Conservation (phyloP, 2,329 filamentous ascomycete species). For the Cyclaneusma minus region DNA sequence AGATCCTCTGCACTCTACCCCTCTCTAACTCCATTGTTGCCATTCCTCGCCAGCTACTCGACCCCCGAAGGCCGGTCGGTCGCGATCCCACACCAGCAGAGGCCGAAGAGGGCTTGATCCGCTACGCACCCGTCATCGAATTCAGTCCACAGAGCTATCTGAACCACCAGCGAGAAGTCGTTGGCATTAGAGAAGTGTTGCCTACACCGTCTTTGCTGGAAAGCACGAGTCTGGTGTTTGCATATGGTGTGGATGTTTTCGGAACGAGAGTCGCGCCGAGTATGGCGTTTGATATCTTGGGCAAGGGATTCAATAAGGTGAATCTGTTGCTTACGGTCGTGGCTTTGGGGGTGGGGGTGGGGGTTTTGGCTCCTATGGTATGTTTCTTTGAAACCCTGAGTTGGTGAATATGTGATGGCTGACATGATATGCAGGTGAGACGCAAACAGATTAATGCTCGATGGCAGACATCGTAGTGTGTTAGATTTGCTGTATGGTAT, state of each 20-base stretch:
- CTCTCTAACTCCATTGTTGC: slow-evolving; percentile 60
- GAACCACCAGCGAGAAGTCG: slow-evolving; percentile 67
- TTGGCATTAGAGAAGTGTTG: slow-evolving; percentile 60
- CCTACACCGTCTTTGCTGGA: slow-evolving; percentile 69
- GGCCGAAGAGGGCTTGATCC: slow-evolving; percentile 66
- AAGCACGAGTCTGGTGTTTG: slow-evolving; percentile 81
- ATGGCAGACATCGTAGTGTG: slow-evolving; percentile 1
- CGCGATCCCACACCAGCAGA: slow-evolving; percentile 71
- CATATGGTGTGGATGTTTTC: slow-evolving; percentile 79
- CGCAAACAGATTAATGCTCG: slow-evolving; percentile 5
- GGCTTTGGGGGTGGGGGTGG: slow-evolving; percentile 61
- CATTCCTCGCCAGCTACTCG: slow-evolving; percentile 64
- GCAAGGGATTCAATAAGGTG: slow-evolving; percentile 84
- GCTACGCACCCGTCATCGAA: slow-evolving; percentile 63
- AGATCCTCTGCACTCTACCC: slow-evolving; percentile 66
- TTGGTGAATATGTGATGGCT: slow-evolving; percentile 8
- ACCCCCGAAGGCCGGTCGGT: slow-evolving; percentile 73
- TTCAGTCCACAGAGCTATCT: slow-evolving; percentile 71
- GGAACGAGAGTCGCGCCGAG: slow-evolving; percentile 78
- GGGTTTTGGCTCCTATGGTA: slow-evolving; percentile 74
- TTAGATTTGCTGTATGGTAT: too few relatives aligned
- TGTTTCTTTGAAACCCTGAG: too few relatives aligned
- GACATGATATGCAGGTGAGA: slow-evolving; percentile 22
- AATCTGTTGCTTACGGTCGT: slow-evolving; percentile 72
- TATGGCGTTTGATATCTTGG: slow-evolving; percentile 79